A percentile compares a stretch with the other conserved stretches of the same genome.
These are phyloP conservation scores for Erysimum pusillum DNA, from an alignment of 441 rosid genomes.

Conservation along the genomic window DNA sequence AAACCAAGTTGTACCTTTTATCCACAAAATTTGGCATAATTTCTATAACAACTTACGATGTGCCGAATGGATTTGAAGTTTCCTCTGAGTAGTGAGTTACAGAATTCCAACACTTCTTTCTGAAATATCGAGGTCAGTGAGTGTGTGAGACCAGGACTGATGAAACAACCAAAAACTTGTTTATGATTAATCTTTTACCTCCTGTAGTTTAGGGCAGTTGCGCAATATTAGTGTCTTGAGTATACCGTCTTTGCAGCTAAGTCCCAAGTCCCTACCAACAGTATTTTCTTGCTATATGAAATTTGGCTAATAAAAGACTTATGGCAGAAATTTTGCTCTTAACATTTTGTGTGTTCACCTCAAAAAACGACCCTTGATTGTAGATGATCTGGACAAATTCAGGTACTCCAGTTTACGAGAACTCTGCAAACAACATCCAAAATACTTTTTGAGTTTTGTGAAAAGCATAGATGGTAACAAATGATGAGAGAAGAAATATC, in stretches of 20 bases:
- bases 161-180: slow-evolving; percentile 7
- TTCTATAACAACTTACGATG: slow-evolving; percentile 29
- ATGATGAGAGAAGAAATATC: slow-evolving; percentile 24
- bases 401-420: slow-evolving; percentile 34
- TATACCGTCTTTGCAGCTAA: slow-evolving; percentile 30
- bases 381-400: slow-evolving; percentile 40
- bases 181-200: slow-evolving; percentile 31
- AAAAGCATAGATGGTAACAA: slow-evolving; percentile 11
- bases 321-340: background rate
- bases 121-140: slow-evolving; percentile 24
- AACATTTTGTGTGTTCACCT: slow-evolving; percentile 33
- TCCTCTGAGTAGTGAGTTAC: slow-evolving; percentile 38
- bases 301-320: background rate
- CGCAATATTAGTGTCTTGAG: slow-evolving; percentile 46
- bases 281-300: background rate
- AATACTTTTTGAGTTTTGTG: background rate
- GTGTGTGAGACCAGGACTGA: slow-evolving; percentile 21
- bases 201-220: slow-evolving; percentile 29
- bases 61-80: slow-evolving; percentile 36
- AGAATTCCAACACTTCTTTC: slow-evolving; percentile 41
- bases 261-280: slow-evolving; percentile 36
- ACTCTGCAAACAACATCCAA: slow-evolving; percentile 37
- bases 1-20: background rate
- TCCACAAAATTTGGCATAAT: slow-evolving; percentile 3
- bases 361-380: slow-evolving; percentile 40